Conservation (phyloP, 108 stramenopile species). For the Chaetoceros muelleri region DNA sequence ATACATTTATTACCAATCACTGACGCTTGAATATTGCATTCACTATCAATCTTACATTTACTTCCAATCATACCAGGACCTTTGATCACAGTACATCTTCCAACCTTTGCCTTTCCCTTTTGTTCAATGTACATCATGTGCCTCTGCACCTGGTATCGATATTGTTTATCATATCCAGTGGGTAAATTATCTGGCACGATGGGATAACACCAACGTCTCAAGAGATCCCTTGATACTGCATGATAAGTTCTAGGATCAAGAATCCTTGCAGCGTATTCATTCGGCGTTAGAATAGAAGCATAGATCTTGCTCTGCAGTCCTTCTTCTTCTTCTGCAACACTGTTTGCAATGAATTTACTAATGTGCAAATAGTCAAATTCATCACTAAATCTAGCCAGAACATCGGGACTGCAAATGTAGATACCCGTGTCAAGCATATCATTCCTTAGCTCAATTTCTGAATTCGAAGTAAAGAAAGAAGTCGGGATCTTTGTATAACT, state of each 20-base stretch:
- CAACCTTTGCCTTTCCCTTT: constrained; percentile 22
- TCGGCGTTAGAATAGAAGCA: constrained; percentile 60
- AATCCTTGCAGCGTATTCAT: constrained; percentile 79
- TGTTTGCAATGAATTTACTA: constrained; percentile 80
- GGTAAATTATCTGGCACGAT: constrained; percentile 79
- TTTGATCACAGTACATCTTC: constrained; percentile 35
- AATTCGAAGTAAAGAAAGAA: constrained; percentile 60
- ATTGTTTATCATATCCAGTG: constrained; percentile 15
- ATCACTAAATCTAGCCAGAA: constrained; percentile 89
- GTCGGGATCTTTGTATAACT: constrained; percentile 39
- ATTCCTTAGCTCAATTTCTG: constrained; percentile 48
- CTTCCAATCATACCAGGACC: constrained; percentile 66
- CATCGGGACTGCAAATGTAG: constrained; percentile 95
- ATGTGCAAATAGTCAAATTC: constrained; percentile 95
- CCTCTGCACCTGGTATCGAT: constrained; percentile 36
- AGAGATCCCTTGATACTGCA: constrained; percentile 71
- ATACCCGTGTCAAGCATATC: constrained; percentile 92
- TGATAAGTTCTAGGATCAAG: constrained; percentile 83
- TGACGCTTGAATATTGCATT: constrained; percentile 42
- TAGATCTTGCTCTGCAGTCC: constrained; percentile 86
- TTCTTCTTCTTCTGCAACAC: constrained; percentile 89
- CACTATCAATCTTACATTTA: constrained; percentile 51
- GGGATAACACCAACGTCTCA: constrained; percentile 93
- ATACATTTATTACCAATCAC: constrained; percentile 72
- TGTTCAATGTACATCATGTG: constrained; percentile 45